Conservation (phyloP, 2,329 filamentous ascomycete genomes). For the Dendrostoma leiphaemia region DNA sequence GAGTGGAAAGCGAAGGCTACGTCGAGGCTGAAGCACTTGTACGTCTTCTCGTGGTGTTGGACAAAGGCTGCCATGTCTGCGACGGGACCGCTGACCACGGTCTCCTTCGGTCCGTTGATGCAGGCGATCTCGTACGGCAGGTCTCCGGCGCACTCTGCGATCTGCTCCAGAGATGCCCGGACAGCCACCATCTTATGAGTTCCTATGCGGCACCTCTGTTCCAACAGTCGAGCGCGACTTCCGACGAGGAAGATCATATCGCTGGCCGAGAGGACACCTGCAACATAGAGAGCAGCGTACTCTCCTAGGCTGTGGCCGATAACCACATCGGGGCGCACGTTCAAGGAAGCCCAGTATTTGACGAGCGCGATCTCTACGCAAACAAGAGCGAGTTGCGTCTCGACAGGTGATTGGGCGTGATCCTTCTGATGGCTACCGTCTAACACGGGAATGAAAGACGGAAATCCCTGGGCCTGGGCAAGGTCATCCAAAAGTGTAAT, state of each 20-base stretch:
- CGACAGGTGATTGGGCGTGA: constrained; percentile 19
- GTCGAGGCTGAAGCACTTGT: constrained; percentile 34
- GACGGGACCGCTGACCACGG: constrained; percentile 53
- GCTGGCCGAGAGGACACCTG: constrained; percentile 61
- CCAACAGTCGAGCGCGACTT: constrained; percentile 53
- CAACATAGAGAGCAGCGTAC: constrained; percentile 63
- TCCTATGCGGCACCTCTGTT: constrained; percentile 47
- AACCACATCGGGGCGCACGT: constrained; percentile 40
- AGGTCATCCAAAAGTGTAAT: constrained; percentile 32
- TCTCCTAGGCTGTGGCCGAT: constrained; percentile 60
- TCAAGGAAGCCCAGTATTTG: constrained; percentile 43
- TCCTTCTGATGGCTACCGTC: constrained; percentile 30
- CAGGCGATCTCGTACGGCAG: constrained; percentile 48
- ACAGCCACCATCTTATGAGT: constrained; percentile 35
- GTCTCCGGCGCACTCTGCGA: constrained; percentile 23
- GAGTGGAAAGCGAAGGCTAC: constrained; percentile 37
- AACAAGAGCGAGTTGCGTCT: constrained; percentile 37
- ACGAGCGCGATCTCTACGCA: constrained; percentile 41
- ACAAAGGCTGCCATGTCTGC: constrained; percentile 36
- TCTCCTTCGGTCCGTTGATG: constrained; percentile 62
- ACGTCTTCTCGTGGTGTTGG: neutral
- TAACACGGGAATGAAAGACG: constrained; percentile 39
- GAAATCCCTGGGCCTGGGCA: constrained; percentile 31
- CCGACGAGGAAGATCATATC: constrained; percentile 65
- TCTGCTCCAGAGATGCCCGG: constrained; percentile 23